Evolutionary conservation across 345 rosid genomes (phyloP).

Genomic region (Stellera chamaejasme): DNA sequence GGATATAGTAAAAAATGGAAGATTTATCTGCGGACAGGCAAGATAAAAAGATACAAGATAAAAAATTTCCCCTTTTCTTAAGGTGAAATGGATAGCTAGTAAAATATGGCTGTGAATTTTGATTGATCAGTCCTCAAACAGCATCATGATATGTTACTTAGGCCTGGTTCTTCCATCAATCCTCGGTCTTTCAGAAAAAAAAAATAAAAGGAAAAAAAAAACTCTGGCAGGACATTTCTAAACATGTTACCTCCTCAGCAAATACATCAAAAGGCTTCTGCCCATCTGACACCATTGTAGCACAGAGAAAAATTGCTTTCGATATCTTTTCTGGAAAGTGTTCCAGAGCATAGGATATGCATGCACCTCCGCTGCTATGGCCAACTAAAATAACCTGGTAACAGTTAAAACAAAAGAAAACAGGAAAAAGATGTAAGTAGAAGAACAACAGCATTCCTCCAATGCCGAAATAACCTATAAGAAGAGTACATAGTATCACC

Average conservation of each 20-base stretch:
- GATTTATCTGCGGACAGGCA: too few relatives aligned
- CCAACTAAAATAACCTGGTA: slow-evolving; percentile 80
- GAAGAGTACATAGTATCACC: background rate
- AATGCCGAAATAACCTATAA: background rate
- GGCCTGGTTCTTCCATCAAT: too few relatives aligned
- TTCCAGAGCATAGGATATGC: slow-evolving; percentile 80
- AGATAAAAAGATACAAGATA: too few relatives aligned
- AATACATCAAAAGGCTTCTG: slow-evolving; percentile 93
- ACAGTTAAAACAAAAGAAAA: background rate
- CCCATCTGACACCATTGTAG: slow-evolving; percentile 82
- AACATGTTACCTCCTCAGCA: slow-evolving; percentile 66
- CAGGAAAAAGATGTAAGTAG: background rate
- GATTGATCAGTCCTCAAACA: too few relatives aligned
- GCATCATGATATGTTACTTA: too few relatives aligned
- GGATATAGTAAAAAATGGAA: too few relatives aligned
- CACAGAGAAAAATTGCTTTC: slow-evolving; percentile 80
- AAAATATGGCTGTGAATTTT: too few relatives aligned
- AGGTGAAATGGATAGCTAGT: too few relatives aligned
- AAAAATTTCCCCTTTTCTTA: too few relatives aligned
- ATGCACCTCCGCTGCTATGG: slow-evolving; percentile 90
- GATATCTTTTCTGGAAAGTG: slow-evolving; percentile 65
- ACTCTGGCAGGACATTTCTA: too few relatives aligned
- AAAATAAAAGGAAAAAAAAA: too few relatives aligned
- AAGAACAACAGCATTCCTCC: background rate
- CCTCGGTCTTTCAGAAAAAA: too few relatives aligned